Base-by-base conservation (phyloP, 441 rosid genomes). In the Flueggea neowawraea region DNA sequence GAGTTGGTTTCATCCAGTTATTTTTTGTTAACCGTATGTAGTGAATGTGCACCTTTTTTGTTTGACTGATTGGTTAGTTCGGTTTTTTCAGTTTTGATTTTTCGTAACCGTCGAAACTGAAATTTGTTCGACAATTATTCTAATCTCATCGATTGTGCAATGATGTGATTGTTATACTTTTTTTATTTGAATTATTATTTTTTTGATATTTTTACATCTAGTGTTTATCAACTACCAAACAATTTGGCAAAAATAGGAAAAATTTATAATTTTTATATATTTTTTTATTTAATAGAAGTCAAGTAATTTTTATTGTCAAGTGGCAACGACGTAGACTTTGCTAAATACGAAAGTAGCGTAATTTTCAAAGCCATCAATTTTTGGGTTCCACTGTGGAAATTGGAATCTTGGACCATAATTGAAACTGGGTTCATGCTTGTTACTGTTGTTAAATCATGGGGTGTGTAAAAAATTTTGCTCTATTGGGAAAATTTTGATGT, bases 51-150 rank as follows among this genome's bases (percentile, higher is more conserved):
- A 8, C 33, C n/a, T 52, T 48, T 55, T 45, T 52, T 12, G 31
- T 63, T 63, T 55, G 47, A 41, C 59, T 53, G 59, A 56, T 53
- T 68, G 71, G 75, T 66, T 53, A 8, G 48, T 66, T 36, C 69
- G 3, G 66, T 63, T 71, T 61, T 63, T 44, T 69, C 55, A 54
- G 55, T 53, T 55, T 66, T 64, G 28, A 22, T 22, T 22, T n/a
- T 62, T 45, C 63, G 31, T 47, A 60, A 73, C 69, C 48, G 67
- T 72, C 39, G 45, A 57, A 58, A 54, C 64, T 11, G 48, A 36
- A 22, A 50, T 53, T 3, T 47, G 50, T 64, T 75, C 55, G 51
- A 56, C 47, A 13, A 67, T 59, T 65, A 65, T 53, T 66, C 43
- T 62, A 63, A 58, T 56, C 17, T 68, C 12, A 52, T 72, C 60